phyloP scores from a whole-genome alignment of 2,329 filamentous ascomycete species.

The Huntiella savannae region DNA sequence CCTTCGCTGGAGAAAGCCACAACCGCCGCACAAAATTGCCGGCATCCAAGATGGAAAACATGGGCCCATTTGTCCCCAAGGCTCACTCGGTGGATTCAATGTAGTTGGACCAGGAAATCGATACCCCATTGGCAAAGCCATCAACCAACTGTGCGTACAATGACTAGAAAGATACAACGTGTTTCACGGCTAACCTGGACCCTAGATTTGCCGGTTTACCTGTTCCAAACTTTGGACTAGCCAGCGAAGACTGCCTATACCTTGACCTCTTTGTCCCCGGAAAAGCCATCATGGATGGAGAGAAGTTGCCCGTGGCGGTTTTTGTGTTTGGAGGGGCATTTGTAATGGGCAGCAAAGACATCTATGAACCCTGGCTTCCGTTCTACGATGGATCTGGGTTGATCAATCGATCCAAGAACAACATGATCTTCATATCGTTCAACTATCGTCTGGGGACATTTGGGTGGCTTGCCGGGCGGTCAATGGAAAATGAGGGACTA shows the following conservation, averaged over 20 bases:
- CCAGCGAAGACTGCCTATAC: constrained; percentile 28
- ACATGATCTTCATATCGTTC: constrained; percentile 26
- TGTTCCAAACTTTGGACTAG: constrained; percentile 16
- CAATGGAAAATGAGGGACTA: constrained; percentile 22
- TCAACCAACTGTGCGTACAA: constrained; percentile 19
- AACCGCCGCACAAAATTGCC: constrained; percentile 16
- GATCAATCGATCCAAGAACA: constrained; percentile 19
- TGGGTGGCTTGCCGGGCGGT: constrained; percentile 27
- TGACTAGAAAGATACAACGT: neutral
- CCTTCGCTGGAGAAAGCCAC: constrained; percentile 23
- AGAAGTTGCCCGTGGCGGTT: constrained; percentile 24
- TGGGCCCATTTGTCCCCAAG: constrained; percentile 12
- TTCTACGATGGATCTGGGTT: constrained; percentile 22
- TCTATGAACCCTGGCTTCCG: constrained; percentile 17
- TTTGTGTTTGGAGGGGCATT: constrained; percentile 29
- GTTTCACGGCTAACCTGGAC: neutral
- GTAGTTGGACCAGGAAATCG: constrained; percentile 18
- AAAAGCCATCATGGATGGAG: constrained; percentile 20
- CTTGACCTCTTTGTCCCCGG: constrained; percentile 29
- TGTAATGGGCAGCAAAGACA: constrained; percentile 23
- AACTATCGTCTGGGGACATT: constrained; percentile 31
- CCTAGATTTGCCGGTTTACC: constrained; percentile 18
- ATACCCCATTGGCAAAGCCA: constrained; percentile 17
- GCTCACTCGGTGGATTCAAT: constrained; percentile 15
- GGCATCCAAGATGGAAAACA: constrained; percentile 8